These are phyloP conservation scores for Trichothecium roseum DNA, from an alignment of 2,329 filamentous ascomycete species.

Conservation along the genomic window DNA sequence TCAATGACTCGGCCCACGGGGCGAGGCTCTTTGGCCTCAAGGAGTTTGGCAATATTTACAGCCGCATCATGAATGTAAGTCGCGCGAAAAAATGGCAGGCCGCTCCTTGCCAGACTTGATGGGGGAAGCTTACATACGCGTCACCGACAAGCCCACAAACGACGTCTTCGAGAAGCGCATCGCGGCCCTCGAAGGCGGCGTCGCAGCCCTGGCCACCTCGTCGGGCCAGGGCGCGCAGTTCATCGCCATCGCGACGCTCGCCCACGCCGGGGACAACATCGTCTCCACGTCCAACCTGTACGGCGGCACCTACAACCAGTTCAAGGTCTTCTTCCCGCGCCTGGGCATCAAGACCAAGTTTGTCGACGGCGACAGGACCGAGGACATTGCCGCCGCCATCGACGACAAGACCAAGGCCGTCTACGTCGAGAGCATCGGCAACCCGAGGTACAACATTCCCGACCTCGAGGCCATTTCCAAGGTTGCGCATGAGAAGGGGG, in stretches of 20 bases:
- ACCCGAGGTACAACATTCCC: constrained; percentile 86
- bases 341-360: constrained; percentile 85
- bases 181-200: constrained; percentile 88
- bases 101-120: too few relatives aligned
- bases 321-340: constrained; percentile 84
- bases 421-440: constrained; percentile 87
- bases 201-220: constrained; percentile 72
- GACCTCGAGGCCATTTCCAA: constrained; percentile 82
- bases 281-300: constrained; percentile 85
- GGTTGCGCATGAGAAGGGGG: constrained; percentile 59
- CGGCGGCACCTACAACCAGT: constrained; percentile 93
- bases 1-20: constrained; percentile 93
- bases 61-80: constrained; percentile 83
- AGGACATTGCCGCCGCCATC: constrained; percentile 71
- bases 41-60: constrained; percentile 97
- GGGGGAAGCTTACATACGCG: too few relatives aligned
- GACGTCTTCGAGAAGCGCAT: constrained; percentile 96
- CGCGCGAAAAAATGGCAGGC: not conserved
- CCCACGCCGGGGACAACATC: constrained; percentile 84
- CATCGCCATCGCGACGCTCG: constrained; percentile 77
- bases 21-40: constrained; percentile 93
- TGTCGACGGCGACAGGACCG: constrained; percentile 66
- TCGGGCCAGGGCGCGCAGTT: constrained; percentile 91
- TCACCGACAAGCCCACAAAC: constrained; percentile 73
- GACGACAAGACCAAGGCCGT: constrained; percentile 91